Conservation (phyloP, 257 asterid genomes). For the Misopates orontium region DNA sequence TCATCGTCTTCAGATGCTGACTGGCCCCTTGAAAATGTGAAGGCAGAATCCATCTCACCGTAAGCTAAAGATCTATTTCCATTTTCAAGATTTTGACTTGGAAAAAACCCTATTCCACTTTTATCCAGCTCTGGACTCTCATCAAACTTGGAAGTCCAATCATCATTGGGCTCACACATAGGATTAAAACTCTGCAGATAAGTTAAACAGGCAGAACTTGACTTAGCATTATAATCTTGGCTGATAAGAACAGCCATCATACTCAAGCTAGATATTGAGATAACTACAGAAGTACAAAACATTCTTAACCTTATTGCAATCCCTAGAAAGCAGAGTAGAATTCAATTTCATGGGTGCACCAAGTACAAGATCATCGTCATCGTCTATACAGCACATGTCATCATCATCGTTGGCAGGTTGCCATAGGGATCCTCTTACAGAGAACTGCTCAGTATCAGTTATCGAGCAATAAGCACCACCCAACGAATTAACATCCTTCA, state of each 20-base stretch:
- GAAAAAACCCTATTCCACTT: constrained; percentile 33
- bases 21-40: constrained; percentile 53
- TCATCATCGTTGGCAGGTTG: constrained; percentile 60
- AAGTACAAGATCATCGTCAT: constrained; percentile 50
- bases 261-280: constrained; percentile 15
- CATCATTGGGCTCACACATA: constrained; percentile 68
- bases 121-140: constrained; percentile 49
- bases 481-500: constrained; percentile 46
- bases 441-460: constrained; percentile 44
- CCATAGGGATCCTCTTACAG: constrained; percentile 52
- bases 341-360: constrained; percentile 46
- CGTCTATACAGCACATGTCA: constrained; percentile 72
- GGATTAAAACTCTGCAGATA: constrained; percentile 77
- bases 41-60: constrained; percentile 39
- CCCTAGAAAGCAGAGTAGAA: constrained; percentile 40
- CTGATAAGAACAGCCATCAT: neutral
- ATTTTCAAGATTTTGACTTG: constrained; percentile 34
- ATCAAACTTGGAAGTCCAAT: constrained; percentile 61
- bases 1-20: constrained; percentile 62
- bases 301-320: constrained; percentile 55
- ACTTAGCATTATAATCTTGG: constrained; percentile 18
- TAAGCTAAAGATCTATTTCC: constrained; percentile 33
- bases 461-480: constrained; percentile 47
- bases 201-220: constrained; percentile 7
- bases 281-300: constrained; percentile 14